Conservation (phyloP, 192 early-diverging fungal genomes). For the Cladochytrium replicatum region DNA sequence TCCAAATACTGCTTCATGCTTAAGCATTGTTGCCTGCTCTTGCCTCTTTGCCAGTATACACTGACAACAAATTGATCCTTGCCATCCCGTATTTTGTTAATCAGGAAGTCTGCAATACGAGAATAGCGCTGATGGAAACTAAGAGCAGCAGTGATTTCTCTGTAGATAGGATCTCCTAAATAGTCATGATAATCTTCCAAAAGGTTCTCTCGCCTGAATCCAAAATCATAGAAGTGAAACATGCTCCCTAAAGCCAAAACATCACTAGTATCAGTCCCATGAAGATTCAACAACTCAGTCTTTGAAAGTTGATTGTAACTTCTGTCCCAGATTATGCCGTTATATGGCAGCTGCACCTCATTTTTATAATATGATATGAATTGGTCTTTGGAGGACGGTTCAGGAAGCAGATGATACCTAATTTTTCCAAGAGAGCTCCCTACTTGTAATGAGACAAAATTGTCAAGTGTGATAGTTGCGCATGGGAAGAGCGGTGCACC, state of each 20-base stretch:
- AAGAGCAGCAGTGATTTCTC: too few relatives aligned
- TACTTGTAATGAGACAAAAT: slow-evolving; percentile 19
- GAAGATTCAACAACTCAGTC: slow-evolving; percentile 7
- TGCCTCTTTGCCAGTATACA: slow-evolving; percentile 20
- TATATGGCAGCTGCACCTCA: slow-evolving; percentile 9
- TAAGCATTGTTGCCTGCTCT: slow-evolving; percentile 19
- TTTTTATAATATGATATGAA: slow-evolving; percentile 22
- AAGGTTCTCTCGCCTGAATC: slow-evolving; percentile 8
- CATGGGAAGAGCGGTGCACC: slow-evolving; percentile 11
- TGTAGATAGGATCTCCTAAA: background rate
- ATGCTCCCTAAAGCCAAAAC: slow-evolving; percentile 21
- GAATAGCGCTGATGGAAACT: too few relatives aligned
- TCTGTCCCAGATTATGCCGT: slow-evolving; percentile 16
- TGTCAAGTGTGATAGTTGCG: slow-evolving; percentile 16
- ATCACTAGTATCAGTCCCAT: slow-evolving; percentile 5
- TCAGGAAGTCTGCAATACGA: too few relatives aligned
- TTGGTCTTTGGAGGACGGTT: slow-evolving; percentile 17
- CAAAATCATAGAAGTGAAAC: slow-evolving; percentile 33
- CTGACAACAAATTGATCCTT: too few relatives aligned
- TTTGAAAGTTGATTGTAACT: slow-evolving; percentile 14
- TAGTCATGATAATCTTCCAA: slow-evolving; percentile 1
- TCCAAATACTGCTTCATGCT: too few relatives aligned
- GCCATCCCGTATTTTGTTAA: too few relatives aligned
- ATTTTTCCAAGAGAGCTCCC: slow-evolving; percentile 3
- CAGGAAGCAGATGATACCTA: slow-evolving; percentile 20